These are phyloP conservation scores for Vitis cinerea DNA, from an alignment of 164 flowering plant genomes.

Conservation along the genomic window DNA sequence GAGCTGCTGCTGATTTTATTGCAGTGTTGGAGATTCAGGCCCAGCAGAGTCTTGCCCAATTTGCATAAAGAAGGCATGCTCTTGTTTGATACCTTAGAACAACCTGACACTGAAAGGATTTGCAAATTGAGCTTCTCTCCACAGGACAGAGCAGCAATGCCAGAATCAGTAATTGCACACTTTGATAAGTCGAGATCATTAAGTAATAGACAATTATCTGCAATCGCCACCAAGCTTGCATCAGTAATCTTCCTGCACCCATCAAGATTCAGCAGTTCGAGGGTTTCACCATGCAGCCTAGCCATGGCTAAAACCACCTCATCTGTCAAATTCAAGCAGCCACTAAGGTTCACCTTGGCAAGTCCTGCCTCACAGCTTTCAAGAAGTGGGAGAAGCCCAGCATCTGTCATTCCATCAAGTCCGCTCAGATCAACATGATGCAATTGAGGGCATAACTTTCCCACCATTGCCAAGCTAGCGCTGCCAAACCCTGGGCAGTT, in stretches of 20 bases:
- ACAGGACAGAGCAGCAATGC: conserved; percentile 36
- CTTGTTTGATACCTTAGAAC: conserved; percentile 45
- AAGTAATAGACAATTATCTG: conserved; percentile 42
- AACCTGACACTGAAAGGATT: conserved; percentile 59
- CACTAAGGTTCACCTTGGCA: conserved; percentile 44
- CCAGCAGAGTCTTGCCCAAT: conserved; percentile 55
- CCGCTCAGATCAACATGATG: conserved; percentile 56
- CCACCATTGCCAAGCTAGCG: conserved; percentile 46
- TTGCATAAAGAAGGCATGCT: conserved; percentile 45
- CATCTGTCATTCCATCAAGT: conserved; percentile 47
- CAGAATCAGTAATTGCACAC: conserved; percentile 50
- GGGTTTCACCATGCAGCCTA: conserved; percentile 49
- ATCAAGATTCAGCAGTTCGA: conserved; percentile 49
- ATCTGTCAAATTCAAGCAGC: conserved; percentile 56
- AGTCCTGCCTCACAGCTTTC: conserved; percentile 45
- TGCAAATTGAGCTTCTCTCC: conserved; percentile 39
- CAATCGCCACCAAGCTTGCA: conserved; percentile 45
- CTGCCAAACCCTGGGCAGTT: conserved; percentile 59
- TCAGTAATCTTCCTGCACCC: conserved; percentile 58
- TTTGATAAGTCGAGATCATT: conserved; percentile 53
- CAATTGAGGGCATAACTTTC: conserved; percentile 50
- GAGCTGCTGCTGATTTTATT: conserved; percentile 43
- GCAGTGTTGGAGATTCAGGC: conserved; percentile 75
- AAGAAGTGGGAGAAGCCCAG: conserved; percentile 44
- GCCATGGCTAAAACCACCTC: conserved; percentile 34